These are phyloP conservation scores for Myriangium duriaei DNA, from an alignment of 2,329 filamentous ascomycete species.

Conservation along the genomic window DNA sequence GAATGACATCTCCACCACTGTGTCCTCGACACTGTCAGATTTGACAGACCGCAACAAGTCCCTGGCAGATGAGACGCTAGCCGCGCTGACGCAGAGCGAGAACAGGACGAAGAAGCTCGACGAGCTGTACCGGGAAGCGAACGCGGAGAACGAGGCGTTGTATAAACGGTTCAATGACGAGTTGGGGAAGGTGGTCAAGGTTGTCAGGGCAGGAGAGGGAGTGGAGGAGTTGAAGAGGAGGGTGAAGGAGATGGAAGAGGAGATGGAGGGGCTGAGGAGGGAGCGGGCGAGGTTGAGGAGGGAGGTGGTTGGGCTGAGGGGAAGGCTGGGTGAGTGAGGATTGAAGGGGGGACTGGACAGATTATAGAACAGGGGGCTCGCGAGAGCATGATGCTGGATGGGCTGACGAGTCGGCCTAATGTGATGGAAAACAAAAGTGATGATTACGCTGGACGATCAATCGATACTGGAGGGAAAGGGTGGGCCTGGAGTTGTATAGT, in stretches of 20 bases:
- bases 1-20: constrained; percentile 51
- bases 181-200: constrained; percentile 67
- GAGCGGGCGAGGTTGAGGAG: constrained; percentile 75
- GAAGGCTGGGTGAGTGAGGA: constrained; percentile 32
- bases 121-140: constrained; percentile 75
- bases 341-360: not conserved
- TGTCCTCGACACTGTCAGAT: constrained; percentile 48
- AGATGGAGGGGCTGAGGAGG: constrained; percentile 64
- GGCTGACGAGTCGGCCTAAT: too few relatives aligned
- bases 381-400: too few relatives aligned
- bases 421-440: too few relatives aligned
- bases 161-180: constrained; percentile 92
- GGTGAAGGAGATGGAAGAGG: constrained; percentile 63
- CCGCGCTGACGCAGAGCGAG: constrained; percentile 60
- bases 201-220: constrained; percentile 60
- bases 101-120: constrained; percentile 71
- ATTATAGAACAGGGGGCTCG: not conserved
- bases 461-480: too few relatives aligned
- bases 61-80: constrained; percentile 60
- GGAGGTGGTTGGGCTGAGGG: constrained; percentile 58
- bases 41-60: constrained; percentile 48
- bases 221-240: constrained; percentile 64
- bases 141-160: constrained; percentile 81
- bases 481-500: too few relatives aligned
- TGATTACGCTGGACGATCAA: too few relatives aligned